phyloP scores from a whole-genome alignment of 805 yeast species.

The Hemisphaericaspora nanyangensis region DNA sequence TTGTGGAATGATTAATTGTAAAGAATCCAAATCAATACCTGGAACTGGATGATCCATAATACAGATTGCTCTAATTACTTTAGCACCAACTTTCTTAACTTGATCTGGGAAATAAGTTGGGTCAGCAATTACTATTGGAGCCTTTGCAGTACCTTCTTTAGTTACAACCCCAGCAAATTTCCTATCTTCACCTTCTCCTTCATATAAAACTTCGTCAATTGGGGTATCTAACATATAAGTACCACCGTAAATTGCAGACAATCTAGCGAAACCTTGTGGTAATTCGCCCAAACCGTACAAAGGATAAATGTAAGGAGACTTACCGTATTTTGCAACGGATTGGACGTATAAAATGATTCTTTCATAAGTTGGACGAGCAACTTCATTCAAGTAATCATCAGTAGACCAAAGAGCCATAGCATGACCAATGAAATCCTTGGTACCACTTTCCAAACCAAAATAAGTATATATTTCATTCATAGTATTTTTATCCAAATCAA shows the following conservation, averaged over 20 bases:
- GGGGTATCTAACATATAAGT: conserved; percentile 98
- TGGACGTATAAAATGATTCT: conserved; percentile 81
- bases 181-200: conserved; percentile 43
- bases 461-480: conserved; percentile 89
- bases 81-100: conserved; percentile 67
- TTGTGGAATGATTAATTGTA: conserved; percentile 94
- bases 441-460: conserved; percentile 87
- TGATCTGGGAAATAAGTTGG: conserved; percentile 94
- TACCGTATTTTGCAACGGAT: conserved; percentile 92
- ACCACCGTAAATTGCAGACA: conserved; percentile 96
- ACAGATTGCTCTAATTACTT: conserved; percentile 82
- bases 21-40: conserved; percentile 80
- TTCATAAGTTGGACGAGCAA: conserved; percentile 89
- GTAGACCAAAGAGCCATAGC: conserved; percentile 97
- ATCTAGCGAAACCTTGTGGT: conserved; percentile 98
- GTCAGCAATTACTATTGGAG: conserved; percentile 93
- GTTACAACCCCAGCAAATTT: conserved; percentile 84
- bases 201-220: conserved; percentile 80
- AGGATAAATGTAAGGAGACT: conserved; percentile 94
- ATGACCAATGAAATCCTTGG: conserved; percentile 95
- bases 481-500: conserved; percentile 80
- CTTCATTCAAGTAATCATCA: conserved; percentile 82
- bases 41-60: conserved; percentile 87
- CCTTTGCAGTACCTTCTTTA: conserved; percentile 86
- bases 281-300: conserved; percentile 94